Percentiles rank a stretch among this genome's conserved stretches.
phyloP scores from a whole-genome alignment of 495 filamentous ascomycete species.

The Penicillium steckii region DNA sequence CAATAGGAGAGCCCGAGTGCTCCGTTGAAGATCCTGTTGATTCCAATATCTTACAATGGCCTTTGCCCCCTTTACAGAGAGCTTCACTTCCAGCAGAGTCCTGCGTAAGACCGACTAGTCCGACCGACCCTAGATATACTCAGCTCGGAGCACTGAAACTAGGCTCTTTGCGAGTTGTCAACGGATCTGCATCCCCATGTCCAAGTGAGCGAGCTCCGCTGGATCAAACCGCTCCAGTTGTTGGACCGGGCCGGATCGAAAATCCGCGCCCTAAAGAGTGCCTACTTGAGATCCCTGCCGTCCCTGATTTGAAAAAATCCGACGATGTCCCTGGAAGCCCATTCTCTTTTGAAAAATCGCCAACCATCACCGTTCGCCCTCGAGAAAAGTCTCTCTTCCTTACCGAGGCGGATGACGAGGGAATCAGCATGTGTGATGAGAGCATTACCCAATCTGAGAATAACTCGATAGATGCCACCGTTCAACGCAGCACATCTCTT shows the following conservation, averaged over 20 bases:
- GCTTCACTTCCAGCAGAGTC: background rate
- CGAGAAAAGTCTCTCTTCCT: slow-evolving; percentile 6
- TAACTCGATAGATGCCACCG: background rate
- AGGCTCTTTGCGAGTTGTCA: slow-evolving; percentile 51
- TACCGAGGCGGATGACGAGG: slow-evolving; percentile 30
- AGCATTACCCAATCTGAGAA: slow-evolving; percentile 13
- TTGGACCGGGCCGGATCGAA: slow-evolving; percentile 11
- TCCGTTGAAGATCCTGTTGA: slow-evolving; percentile 9
- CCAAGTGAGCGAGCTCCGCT: slow-evolving; percentile 35
- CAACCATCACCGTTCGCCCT: slow-evolving; percentile 13
- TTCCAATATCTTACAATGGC: slow-evolving; percentile 16
- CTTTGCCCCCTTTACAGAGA: slow-evolving; percentile 17
- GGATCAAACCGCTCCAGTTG: slow-evolving; percentile 6
- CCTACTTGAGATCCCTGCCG: slow-evolving; percentile 20
- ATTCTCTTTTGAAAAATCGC: slow-evolving; percentile 42
- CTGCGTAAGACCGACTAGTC: slow-evolving; percentile 35
- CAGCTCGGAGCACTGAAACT: slow-evolving; percentile 49
- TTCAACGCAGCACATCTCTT: slow-evolving; percentile 17
- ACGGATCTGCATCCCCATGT: slow-evolving; percentile 44
- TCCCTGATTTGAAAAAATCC: slow-evolving; percentile 13
- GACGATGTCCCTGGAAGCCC: slow-evolving; percentile 35
- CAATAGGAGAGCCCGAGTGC: slow-evolving; percentile 23
- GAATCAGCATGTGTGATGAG: slow-evolving; percentile 27
- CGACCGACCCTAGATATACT: slow-evolving; percentile 44
- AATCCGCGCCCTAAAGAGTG: slow-evolving; percentile 6